Base-by-base conservation (phyloP, 2,329 filamentous ascomycete genomes). In the Colletotrichum sp. region DNA sequence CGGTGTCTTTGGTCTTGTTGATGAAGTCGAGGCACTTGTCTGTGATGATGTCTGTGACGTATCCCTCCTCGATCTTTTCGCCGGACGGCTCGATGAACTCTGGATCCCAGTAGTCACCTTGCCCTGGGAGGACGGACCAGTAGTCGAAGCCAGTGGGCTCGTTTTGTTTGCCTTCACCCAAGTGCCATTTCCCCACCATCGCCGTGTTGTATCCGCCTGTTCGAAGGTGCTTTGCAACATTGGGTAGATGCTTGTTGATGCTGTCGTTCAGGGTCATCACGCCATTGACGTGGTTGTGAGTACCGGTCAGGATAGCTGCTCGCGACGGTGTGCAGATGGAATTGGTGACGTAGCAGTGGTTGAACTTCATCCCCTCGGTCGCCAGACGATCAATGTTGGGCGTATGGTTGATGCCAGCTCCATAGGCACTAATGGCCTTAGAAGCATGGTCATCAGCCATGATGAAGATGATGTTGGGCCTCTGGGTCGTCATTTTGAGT, bases 311-410 rank as follows among this genome's bases (percentile, higher is more conserved):
- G 65, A 90, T 89, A 4, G 87, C 83, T 0, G 88, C 89, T 9
- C 88, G 84, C 3, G 86, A 89, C 1, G 89, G 88, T 3, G 88
- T 90, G 78, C 88, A 90, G 67, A 90, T 89, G 24, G 83, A 85
- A 79, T 90, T 90, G 26, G 88, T 90, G 10, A 90, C 88, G 76
- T 90, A 90, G 79, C 87, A 90, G 77, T 90, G 88, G 76, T 89
- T 86, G 79, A 90, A 89, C 12, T 80, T 80, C 85, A 89, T 88
- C 18, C 88, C 88, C 73, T 89, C 88, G 1, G 79, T 81, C 1
- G 88, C 88, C 6, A 90, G 77, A 0, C 88, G 84, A 78, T 90
- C 88, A 24, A 90, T 81, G 76, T 90, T 87, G 8, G 89, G 88
- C 2, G 88, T 90, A 66, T 84, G 71, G 78, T 90, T 90, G 78